These are phyloP conservation scores for Ambrosiella xylebori DNA, from an alignment of 2,329 filamentous ascomycete genomes.

Conservation along the genomic window DNA sequence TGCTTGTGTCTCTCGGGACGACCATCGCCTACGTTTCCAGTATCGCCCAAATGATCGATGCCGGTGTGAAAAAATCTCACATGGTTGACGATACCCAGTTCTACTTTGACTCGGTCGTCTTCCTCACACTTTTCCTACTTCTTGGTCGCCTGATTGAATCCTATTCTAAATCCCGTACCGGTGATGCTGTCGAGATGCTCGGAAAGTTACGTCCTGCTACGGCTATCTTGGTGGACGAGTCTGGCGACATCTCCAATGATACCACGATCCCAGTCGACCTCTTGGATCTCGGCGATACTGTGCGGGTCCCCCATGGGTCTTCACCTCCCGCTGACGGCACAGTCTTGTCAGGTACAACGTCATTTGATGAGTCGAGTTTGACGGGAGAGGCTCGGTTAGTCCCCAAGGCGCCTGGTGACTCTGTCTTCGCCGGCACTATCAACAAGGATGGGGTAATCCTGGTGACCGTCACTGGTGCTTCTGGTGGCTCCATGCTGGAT, in stretches of 20 bases:
- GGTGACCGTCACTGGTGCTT: conserved; percentile 44
- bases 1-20: conserved; percentile 77
- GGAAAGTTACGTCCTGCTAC: conserved; percentile 62
- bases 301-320: conserved; percentile 59
- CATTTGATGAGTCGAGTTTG: conserved; percentile 79
- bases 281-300: conserved; percentile 56
- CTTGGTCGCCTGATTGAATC: conserved; percentile 60
- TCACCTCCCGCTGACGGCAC: conserved; percentile 74
- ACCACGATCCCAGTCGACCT: conserved; percentile 41
- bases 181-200: conserved; percentile 67
- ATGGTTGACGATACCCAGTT: conserved; percentile 34
- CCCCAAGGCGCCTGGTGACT: conserved; percentile 43
- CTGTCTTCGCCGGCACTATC: conserved; percentile 55
- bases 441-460: conserved; percentile 50
- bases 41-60: conserved; percentile 55
- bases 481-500: conserved; percentile 60
- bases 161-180: conserved; percentile 81
- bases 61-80: conserved; percentile 27
- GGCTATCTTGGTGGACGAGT: conserved; percentile 43
- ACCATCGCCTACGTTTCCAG: conserved; percentile 77
- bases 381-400: conserved; percentile 61
- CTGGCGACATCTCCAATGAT: conserved; percentile 22
- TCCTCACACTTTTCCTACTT: conserved; percentile 76
- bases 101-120: conserved; percentile 89
- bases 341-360: conserved; percentile 42